Conservation (phyloP, 2,329 filamentous ascomycete genomes). For the Paracamarosporium sp. region DNA sequence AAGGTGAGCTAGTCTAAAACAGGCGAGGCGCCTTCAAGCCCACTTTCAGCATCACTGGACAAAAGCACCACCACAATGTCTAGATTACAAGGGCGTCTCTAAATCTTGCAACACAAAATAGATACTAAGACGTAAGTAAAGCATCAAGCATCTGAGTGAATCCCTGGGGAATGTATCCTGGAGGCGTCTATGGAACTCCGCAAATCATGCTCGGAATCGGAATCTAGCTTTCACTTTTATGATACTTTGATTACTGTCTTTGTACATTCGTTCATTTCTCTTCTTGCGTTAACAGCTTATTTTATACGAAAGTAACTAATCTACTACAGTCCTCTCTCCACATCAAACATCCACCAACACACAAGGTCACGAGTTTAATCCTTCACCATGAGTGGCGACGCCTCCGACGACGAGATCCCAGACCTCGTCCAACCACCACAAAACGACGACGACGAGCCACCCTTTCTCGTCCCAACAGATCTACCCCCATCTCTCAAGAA, state of each 20-base stretch:
- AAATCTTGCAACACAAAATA: not conserved
- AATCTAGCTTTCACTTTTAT: not conserved
- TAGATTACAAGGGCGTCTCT: not conserved
- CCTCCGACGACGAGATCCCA: constrained; percentile 41
- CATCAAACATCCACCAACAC: too few species aligned
- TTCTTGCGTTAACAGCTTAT: not conserved
- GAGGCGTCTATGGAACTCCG: not conserved
- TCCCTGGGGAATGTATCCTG: too few species aligned
- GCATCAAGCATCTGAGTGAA: not conserved
- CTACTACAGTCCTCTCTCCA: not conserved
- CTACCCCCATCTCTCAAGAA: constrained; percentile 59
- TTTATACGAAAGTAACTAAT: not conserved
- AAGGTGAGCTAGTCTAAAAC: not conserved
- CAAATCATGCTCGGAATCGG: not conserved
- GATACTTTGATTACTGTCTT: not conserved
- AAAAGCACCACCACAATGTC: not conserved
- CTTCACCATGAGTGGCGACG: constrained; percentile 23
- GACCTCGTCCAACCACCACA: constrained; percentile 63
- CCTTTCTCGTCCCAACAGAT: constrained; percentile 37
- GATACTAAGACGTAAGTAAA: not conserved
- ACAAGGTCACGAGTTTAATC: not conserved
- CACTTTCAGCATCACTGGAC: not conserved
- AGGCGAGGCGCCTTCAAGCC: not conserved
- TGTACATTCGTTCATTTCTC: not conserved
- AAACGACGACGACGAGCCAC: constrained; percentile 28